Conservation (phyloP, 805 yeast genomes). For the Blastobotrys americana region DNA sequence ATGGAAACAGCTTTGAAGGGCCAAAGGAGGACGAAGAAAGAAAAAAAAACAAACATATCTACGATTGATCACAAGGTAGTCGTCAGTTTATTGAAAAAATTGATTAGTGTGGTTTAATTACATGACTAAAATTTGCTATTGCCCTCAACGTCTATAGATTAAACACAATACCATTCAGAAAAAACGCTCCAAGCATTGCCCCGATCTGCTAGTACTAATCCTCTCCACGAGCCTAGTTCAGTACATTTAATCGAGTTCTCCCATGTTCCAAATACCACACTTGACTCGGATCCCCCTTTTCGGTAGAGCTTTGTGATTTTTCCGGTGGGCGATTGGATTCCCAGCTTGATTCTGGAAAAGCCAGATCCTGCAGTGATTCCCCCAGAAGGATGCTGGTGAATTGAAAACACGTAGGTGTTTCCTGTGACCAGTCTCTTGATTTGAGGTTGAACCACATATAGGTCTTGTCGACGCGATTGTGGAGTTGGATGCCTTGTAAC, state of each 20-base stretch:
- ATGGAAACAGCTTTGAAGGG: too few relatives aligned
- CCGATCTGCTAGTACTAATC: constrained; percentile 68
- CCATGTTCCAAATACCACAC: constrained; percentile 37
- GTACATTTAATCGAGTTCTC: constrained; percentile 51
- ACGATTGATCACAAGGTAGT: too few relatives aligned
- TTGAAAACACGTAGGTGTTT: constrained; percentile 56
- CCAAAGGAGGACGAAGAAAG: too few relatives aligned
- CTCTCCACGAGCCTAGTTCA: constrained; percentile 79
- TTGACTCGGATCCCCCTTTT: constrained; percentile 39
- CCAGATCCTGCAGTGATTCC: constrained; percentile 37
- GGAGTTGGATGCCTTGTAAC: constrained; percentile 68
- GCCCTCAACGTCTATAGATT: too few relatives aligned
- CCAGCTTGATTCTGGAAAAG: constrained; percentile 47
- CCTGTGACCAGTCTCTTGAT: constrained; percentile 49
- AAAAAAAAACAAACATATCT: too few relatives aligned
- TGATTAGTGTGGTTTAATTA: too few relatives aligned
- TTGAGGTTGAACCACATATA: constrained; percentile 84
- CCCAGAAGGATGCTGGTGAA: constrained; percentile 55
- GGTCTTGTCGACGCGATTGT: constrained; percentile 59
- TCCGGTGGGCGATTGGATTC: constrained; percentile 80
- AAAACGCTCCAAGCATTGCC: constrained; percentile 80
- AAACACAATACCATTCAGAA: constrained; percentile 78
- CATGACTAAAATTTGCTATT: too few relatives aligned
- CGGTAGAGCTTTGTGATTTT: constrained; percentile 54
- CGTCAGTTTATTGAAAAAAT: too few relatives aligned